These are phyloP conservation scores for Penicillium sp. DNA, from an alignment of 2,329 filamentous ascomycete genomes.

Conservation along the genomic window DNA sequence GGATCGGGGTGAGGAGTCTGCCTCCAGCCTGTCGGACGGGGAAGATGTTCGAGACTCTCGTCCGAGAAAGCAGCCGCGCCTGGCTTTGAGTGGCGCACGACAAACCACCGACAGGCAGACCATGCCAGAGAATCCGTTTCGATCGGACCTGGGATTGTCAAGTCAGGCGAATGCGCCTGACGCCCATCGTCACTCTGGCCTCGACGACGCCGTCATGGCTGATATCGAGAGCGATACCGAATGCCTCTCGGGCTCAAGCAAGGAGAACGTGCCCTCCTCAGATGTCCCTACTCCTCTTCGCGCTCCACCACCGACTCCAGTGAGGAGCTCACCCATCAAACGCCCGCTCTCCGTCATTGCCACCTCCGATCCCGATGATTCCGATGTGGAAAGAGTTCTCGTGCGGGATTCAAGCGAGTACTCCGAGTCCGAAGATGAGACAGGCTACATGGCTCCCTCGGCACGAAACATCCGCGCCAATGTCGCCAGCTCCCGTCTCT, in stretches of 20 bases:
- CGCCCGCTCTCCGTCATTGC: constrained; percentile 40
- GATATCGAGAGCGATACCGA: constrained; percentile 15
- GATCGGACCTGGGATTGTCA: background rate
- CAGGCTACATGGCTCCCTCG: constrained; percentile 28
- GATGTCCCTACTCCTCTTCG: constrained; percentile 36
- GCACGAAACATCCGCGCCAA: constrained; percentile 41
- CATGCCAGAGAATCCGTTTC: background rate
- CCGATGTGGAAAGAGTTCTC: constrained; percentile 27
- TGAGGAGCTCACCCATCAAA: constrained; percentile 36
- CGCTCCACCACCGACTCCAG: constrained; percentile 30
- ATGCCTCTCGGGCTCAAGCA: constrained; percentile 32
- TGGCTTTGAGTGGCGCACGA: constrained; percentile 7
- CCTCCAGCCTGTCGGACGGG: constrained; percentile 18
- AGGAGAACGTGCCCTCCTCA: constrained; percentile 45
- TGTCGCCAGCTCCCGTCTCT: constrained; percentile 11
- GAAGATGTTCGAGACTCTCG: constrained; percentile 16
- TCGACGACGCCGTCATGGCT: constrained; percentile 9
- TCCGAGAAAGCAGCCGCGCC: constrained; percentile 12
- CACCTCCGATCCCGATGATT: constrained; percentile 26
- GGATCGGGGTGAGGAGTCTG: constrained; percentile 47
- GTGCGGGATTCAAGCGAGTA: constrained; percentile 17
- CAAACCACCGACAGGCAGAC: constrained; percentile 9
- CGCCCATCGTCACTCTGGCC: background rate
- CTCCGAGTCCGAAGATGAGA: constrained; percentile 17
- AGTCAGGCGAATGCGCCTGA: constrained; percentile 3